A percentile compares a stretch with the other conserved stretches of the same genome.
phyloP scores from a whole-genome alignment of 345 rosid species.

The Acer yangbiense region DNA sequence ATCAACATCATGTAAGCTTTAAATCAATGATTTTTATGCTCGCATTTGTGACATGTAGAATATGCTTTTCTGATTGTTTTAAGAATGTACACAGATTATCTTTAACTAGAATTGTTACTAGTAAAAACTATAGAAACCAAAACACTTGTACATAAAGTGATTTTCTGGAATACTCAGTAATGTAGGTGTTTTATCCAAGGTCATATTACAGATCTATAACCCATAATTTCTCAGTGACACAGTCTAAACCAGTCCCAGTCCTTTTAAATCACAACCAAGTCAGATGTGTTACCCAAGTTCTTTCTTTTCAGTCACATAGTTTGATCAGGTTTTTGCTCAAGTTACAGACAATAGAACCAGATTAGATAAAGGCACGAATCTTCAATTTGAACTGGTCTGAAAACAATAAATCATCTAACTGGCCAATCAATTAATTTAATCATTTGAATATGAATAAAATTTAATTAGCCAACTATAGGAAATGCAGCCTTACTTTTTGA shows the following conservation, averaged over 20 bases:
- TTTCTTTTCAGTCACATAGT: conserved; percentile 18
- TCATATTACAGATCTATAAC: background rate
- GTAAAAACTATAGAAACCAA: conserved; percentile 3
- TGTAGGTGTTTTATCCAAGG: background rate
- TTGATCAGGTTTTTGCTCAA: conserved; percentile 19
- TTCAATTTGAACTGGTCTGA: conserved; percentile 20
- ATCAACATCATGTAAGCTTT: conserved; percentile 9
- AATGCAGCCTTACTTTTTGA: conserved; percentile 51
- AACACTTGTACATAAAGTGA: background rate
- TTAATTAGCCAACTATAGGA: background rate
- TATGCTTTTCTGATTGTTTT: background rate
- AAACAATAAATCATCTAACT: conserved; percentile 20
- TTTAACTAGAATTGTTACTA: background rate
- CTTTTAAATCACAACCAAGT: conserved; percentile 17
- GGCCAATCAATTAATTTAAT: conserved; percentile 8
- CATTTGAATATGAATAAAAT: conserved; percentile 8
- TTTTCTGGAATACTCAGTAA: background rate
- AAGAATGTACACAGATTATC: background rate
- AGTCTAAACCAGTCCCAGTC: conserved; percentile 9
- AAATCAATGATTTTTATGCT: background rate
- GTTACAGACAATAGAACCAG: conserved; percentile 17
- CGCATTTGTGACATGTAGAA: background rate
- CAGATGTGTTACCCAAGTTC: conserved; percentile 8
- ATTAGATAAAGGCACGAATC: conserved; percentile 25
- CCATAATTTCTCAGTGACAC: conserved; percentile 6